Base-by-base conservation (phyloP, 2,329 filamentous ascomycete genomes). In the Penicillium brasilianum region DNA sequence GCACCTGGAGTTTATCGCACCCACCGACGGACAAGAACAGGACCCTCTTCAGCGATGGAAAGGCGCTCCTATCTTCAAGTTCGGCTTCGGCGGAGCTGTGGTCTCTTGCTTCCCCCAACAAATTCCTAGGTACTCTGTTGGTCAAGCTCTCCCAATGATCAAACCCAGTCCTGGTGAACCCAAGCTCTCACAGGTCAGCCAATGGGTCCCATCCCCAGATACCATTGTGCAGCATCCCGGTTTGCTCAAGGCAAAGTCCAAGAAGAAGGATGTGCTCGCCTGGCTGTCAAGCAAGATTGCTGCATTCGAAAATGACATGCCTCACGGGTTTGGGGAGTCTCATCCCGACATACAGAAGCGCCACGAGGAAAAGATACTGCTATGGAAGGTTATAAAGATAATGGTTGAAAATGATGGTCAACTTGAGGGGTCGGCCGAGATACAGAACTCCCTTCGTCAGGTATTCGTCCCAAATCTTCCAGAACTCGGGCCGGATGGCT, bases 31-130 rank as follows among this genome's bases (percentile, higher is more conserved):
- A 50, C 81, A 81, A 39, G 80, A 82, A 70, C 78, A 87, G 18
- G 95, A 99, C 78, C 87, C 89, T 2, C 81, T 99, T 7, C 85
- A 96, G 74, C 85, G 95, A 66, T 99, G 95, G 95, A 93, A 90
- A 78, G 96, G 96, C 3, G 85, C 87, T 13, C 95, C 96, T 0
- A 85, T 97, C 13, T 89, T 98, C 71, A 86, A 86, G 0, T 99
- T 96, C 89, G 93, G 92, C 2, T 88, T 96, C 52, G 93, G 93
- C 20, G 95, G 95, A 13, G 86, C 87, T 1, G 81, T 97, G 11
- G 84, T 96, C 2, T 93, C 90, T 1, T 92, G 89, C 46, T 97
- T 98, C 71, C 95, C 96, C 0, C 93, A 91, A 74, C 90, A 94
- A 66, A 87, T 95, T 36, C 93, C 94, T 14, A 88, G 93, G 50